Conservation (phyloP, 2,329 filamentous ascomycete species). For the Beauveria pseudobassiana region DNA sequence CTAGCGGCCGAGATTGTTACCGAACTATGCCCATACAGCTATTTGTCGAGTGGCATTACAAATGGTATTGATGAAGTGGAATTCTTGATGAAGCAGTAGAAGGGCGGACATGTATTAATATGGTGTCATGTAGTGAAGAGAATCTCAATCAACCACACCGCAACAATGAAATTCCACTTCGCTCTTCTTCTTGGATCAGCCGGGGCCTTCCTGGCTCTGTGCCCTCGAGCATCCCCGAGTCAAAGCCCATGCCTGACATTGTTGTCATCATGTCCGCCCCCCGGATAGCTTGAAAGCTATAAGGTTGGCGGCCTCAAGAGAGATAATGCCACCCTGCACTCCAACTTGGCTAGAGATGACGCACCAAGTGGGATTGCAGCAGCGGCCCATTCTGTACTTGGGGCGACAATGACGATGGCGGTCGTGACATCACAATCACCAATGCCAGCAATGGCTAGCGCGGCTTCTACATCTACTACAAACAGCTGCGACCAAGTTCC, state of each 20-base stretch:
- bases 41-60: not conserved
- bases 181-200: not conserved
- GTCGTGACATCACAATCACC: constrained; percentile 6
- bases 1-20: not conserved
- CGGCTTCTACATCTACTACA: constrained; percentile 17
- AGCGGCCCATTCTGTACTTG: constrained; percentile 2
- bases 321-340: not conserved
- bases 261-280: constrained; percentile 4
- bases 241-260: constrained; percentile 5
- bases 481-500: constrained; percentile 21
- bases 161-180: not conserved
- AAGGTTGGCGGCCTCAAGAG: constrained; percentile 1
- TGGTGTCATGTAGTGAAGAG: not conserved
- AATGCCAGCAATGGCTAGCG: constrained; percentile 6
- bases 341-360: not conserved
- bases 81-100: not conserved
- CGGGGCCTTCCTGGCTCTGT: not conserved
- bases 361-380: not conserved
- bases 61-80: not conserved
- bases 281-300: not conserved
- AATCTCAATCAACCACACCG: not conserved
- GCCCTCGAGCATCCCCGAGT: not conserved
- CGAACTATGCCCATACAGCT: not conserved
- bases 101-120: not conserved
- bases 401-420: constrained; percentile 9